Evolutionary conservation across 208 protist genomes (phyloP).

Genomic region (Novymonas esmeraldas): DNA sequence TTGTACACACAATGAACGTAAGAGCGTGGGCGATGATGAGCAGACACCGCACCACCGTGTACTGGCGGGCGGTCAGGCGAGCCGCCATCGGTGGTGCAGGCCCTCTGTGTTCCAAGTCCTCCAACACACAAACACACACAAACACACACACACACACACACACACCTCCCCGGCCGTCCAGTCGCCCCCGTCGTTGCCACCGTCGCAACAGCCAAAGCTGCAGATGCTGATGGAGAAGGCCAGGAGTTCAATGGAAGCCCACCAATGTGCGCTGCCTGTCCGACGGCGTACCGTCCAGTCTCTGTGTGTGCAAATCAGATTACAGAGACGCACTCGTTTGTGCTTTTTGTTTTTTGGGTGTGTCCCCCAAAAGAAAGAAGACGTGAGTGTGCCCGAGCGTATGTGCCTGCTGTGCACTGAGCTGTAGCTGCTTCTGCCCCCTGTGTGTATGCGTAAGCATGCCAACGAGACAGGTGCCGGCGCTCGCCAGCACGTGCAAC

Average conservation of each 20-base stretch:
- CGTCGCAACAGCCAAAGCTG: too few species aligned
- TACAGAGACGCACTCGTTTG: neutral
- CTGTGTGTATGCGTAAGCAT: too few species aligned
- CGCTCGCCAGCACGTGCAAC: too few species aligned
- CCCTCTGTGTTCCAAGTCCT: neutral
- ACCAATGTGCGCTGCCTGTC: too few species aligned
- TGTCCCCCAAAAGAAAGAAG: too few species aligned
- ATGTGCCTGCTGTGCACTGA: too few species aligned
- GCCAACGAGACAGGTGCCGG: too few species aligned
- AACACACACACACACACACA: neutral
- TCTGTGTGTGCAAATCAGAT: neutral
- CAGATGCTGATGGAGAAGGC: neutral
- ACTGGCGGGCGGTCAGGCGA: constrained; percentile 8
- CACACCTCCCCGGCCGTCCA: too few species aligned
- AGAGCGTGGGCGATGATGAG: neutral
- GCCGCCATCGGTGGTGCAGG: neutral
- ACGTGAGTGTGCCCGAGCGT: too few species aligned
- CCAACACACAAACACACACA: neutral
- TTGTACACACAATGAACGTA: neutral
- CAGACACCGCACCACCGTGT: neutral
- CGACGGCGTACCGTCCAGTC: neutral
- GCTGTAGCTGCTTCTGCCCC: too few species aligned
- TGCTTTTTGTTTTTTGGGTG: too few species aligned
- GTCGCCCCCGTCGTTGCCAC: neutral
- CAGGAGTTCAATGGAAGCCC: too few species aligned